Conservation (phyloP, 208 protist species). For the Histomonas meleagridis region DNA sequence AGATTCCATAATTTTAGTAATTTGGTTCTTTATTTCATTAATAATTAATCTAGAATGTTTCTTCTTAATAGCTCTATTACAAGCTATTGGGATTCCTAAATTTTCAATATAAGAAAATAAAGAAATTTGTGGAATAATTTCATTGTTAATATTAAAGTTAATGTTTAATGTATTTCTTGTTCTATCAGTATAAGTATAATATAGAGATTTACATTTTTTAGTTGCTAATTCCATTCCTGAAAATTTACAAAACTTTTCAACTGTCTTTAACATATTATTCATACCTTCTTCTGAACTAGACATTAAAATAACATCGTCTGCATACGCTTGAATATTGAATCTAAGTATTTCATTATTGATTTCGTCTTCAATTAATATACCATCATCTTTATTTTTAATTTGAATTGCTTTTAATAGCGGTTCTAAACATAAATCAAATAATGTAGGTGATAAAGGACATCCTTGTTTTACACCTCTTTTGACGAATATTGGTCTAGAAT, state of each 20-base stretch:
- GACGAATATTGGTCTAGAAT: background rate
- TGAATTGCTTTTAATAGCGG: background rate
- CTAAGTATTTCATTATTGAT: too few species aligned
- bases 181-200: background rate
- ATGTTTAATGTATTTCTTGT: background rate
- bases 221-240: background rate
- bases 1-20: background rate
- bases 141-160: background rate
- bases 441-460: background rate
- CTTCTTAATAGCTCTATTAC: background rate
- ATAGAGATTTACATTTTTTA: background rate
- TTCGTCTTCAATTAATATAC: background rate
- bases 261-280: background rate
- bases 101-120: background rate
- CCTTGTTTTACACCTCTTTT: background rate
- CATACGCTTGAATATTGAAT: background rate
- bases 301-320: background rate
- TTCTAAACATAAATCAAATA: background rate
- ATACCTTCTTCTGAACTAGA: background rate
- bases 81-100: background rate
- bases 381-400: background rate
- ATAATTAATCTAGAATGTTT: background rate
- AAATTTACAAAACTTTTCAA: background rate
- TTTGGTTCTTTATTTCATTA: background rate
- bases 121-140: background rate